Evolutionary conservation across 1,139 yeast species (phyloP), one percentile per base, ranked within the genome.

Genomic region (Geotrichum carabidarum): DNA sequence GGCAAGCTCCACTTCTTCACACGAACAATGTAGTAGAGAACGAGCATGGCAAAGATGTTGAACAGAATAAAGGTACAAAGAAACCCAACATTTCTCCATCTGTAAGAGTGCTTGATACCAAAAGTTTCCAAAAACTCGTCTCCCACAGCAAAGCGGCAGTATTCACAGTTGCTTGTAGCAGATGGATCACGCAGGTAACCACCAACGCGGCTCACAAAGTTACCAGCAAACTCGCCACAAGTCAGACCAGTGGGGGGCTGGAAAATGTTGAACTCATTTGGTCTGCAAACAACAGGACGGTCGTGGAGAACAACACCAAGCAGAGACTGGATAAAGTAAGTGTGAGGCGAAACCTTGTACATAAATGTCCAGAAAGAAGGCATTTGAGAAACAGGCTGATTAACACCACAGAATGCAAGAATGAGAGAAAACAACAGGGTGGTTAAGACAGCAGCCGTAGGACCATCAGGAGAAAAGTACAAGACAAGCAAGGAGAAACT

Each of bases 261-360:
- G 67, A 85, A 74, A 42, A 66, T 69, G 36, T 77, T 71, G 57
- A 77, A 71, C 64, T 85, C 93, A 45, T 70, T 68, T 2, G 63
- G 58, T 4, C 70, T 63, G 68, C 93, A 85, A 22, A 62, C 62
- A n/a, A 84, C 83, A 12, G 71, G 67, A 57, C 82, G 76, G 18
- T 75, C 74, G 60, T 83, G 86, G 43, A 83, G 68, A 53, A 81
- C 64, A 7, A 71, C 59, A 17, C 78, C 71, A 46, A 82, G 73
- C 62, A 82, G 68, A 48, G 79, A 81, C 57, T 80, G 83, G 51
- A 83, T 77, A 60, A 81, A 76, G 63, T 84, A 84, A 0, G 87
- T 82, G 68, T 78, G 79, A n/a, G 90, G 90, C 7, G 86, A 80
- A 1, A 77, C 76, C 64, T 81, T 79, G 71, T 82, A 79, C 86